These are phyloP conservation scores for Lactarius hatsudake DNA, from an alignment of 768 basidiomycete species.

Conservation along the genomic window DNA sequence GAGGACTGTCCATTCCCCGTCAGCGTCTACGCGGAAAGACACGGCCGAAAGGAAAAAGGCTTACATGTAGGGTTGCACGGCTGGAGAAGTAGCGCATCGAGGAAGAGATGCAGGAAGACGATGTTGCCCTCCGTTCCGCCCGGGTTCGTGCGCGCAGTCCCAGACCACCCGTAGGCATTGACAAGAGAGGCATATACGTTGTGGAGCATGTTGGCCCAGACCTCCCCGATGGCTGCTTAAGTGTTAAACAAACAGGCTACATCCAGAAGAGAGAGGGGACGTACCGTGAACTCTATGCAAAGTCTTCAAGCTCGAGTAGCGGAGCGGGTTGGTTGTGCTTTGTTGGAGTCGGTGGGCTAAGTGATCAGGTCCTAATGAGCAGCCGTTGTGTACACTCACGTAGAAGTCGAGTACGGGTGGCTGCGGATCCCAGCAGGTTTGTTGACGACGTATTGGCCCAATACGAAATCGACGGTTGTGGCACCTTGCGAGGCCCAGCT, in stretches of 20 bases:
- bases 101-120: constrained; percentile 51
- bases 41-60: constrained; percentile 24
- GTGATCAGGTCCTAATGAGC: too few relatives aligned
- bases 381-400: too few relatives aligned
- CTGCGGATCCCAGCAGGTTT: too few relatives aligned
- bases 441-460: constrained; percentile 20
- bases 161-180: constrained; percentile 31
- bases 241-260: neutral
- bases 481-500: constrained; percentile 41
- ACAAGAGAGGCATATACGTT: constrained; percentile 37
- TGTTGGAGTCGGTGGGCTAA: too few relatives aligned
- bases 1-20: constrained; percentile 35
- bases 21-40: neutral
- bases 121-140: constrained; percentile 45
- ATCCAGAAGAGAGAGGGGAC: neutral
- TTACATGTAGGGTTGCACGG: constrained; percentile 49
- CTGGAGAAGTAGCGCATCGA: constrained; percentile 48
- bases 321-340: too few relatives aligned
- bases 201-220: constrained; percentile 49
- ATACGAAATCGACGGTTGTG: constrained; percentile 36
- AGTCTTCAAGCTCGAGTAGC: too few relatives aligned
- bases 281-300: too few relatives aligned
- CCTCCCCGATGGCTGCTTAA: constrained; percentile 50
- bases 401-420: too few relatives aligned
- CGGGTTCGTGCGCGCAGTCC: constrained; percentile 42